Conservation (phyloP, 2,329 filamentous ascomycete genomes). For the Leptographium radiaticola region DNA sequence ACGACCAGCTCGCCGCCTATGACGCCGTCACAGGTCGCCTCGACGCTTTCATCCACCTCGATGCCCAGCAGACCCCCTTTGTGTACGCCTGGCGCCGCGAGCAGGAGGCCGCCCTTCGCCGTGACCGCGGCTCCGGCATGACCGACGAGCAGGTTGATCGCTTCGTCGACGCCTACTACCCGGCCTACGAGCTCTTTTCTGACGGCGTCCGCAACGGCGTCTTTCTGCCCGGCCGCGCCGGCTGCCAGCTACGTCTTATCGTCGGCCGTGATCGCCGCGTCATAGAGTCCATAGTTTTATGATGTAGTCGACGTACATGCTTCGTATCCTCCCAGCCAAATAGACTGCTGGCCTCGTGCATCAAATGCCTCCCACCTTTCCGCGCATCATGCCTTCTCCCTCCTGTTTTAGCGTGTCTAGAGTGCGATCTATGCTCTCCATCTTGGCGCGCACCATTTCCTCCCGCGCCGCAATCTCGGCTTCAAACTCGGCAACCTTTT, state of each 20-base stretch:
- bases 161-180: constrained; percentile 61
- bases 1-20: constrained; percentile 33
- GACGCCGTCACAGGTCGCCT: constrained; percentile 35
- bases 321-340: too few relatives aligned
- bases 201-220: constrained; percentile 45
- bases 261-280: constrained; percentile 49
- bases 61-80: constrained; percentile 58
- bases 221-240: constrained; percentile 30
- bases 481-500: constrained; percentile 37
- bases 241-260: constrained; percentile 47
- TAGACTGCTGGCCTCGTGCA: background rate
- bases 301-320: background rate
- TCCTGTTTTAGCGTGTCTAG: constrained; percentile 42
- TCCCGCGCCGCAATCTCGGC: constrained; percentile 40
- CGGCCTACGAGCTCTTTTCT: constrained; percentile 58
- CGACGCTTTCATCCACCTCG: constrained; percentile 43
- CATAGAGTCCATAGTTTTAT: constrained; percentile 38
- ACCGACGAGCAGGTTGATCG: constrained; percentile 62
- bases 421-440: constrained; percentile 40
- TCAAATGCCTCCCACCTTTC: constrained; percentile 22
- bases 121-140: constrained; percentile 62
- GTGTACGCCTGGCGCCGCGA: constrained; percentile 78
- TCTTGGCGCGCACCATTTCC: constrained; percentile 37
- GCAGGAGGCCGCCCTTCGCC: constrained; percentile 62
- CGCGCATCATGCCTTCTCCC: constrained; percentile 41